Evolutionary conservation across 2,329 filamentous ascomycete species (phyloP).

Genomic region (Alternaria sp.): DNA sequence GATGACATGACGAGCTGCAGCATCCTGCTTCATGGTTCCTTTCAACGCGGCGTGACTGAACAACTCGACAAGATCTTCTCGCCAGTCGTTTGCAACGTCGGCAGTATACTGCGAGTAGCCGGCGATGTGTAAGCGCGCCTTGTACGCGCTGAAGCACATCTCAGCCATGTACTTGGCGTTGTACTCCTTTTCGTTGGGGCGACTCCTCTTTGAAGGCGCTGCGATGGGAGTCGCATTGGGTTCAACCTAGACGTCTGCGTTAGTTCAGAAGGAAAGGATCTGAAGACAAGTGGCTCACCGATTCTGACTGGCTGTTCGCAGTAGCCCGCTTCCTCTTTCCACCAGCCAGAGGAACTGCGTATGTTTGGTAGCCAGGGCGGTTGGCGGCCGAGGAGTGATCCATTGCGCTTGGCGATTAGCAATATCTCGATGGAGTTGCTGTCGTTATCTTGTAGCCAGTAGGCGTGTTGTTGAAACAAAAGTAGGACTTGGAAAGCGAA

Average conservation of each 20-base stretch:
- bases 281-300: neutral
- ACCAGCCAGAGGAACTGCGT: neutral
- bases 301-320: neutral
- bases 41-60: slow-evolving; percentile 1
- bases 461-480: neutral
- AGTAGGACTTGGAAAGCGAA: neutral
- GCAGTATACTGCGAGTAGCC: neutral
- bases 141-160: slow-evolving; percentile 4
- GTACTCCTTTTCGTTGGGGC: neutral
- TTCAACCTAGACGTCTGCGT: neutral
- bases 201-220: neutral
- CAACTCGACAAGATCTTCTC: slow-evolving; percentile 2
- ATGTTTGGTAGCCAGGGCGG: neutral
- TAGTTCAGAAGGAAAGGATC: neutral
- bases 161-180: slow-evolving; percentile 14
- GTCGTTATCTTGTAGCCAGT: neutral
- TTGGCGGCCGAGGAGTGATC: neutral
- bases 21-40: neutral
- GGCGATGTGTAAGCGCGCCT: neutral
- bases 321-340: slow-evolving; percentile 4
- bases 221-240: neutral
- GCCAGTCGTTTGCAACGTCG: neutral
- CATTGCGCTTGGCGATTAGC: neutral
- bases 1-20: slow-evolving; percentile 1
- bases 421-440: neutral